These are phyloP conservation scores for Aaosphaeria pasadenensis DNA, from an alignment of 2,329 filamentous ascomycete species.

Conservation along the genomic window DNA sequence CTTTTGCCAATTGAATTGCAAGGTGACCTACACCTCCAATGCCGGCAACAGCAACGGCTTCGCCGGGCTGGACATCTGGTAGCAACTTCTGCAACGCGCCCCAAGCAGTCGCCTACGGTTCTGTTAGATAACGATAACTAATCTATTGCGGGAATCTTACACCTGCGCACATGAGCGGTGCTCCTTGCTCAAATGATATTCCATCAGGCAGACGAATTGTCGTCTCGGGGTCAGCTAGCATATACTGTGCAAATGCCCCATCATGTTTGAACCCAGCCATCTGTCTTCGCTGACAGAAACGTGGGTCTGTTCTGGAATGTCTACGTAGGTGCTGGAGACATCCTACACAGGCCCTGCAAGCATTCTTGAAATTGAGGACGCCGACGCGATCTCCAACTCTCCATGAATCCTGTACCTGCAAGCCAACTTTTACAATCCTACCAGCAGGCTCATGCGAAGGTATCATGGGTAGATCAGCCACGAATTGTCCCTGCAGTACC, in stretches of 20 bases:
- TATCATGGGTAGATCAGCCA: constrained; percentile 22
- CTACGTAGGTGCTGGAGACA: constrained; percentile 13
- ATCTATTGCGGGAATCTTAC: constrained; percentile 12
- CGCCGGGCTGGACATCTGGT: constrained; percentile 54
- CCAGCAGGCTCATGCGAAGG: constrained; percentile 35
- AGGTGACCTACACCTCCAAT: constrained; percentile 77
- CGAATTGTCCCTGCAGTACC: constrained; percentile 20
- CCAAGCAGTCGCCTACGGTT: constrained; percentile 22
- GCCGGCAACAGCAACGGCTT: constrained; percentile 76
- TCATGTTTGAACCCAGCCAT: constrained; percentile 29
- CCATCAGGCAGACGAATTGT: constrained; percentile 22
- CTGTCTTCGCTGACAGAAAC: constrained; percentile 24
- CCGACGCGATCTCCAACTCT: constrained; percentile 29
- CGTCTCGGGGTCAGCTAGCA: constrained; percentile 28
- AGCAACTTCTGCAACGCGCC: constrained; percentile 16
- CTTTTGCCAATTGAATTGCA: constrained; percentile 66
- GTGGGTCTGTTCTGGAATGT: constrained; percentile 15
- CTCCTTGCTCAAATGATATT: constrained; percentile 14
- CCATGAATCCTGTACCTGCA: constrained; percentile 22
- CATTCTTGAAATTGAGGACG: constrained; percentile 23
- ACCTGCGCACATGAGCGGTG: constrained; percentile 35
- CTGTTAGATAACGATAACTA: constrained; percentile 1
- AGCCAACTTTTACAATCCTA: constrained; percentile 22
- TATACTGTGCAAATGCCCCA: constrained; percentile 31
- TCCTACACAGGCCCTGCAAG: constrained; percentile 17